phyloP scores from a whole-genome alignment of 331 rosid species.

The Malus hybrid region DNA sequence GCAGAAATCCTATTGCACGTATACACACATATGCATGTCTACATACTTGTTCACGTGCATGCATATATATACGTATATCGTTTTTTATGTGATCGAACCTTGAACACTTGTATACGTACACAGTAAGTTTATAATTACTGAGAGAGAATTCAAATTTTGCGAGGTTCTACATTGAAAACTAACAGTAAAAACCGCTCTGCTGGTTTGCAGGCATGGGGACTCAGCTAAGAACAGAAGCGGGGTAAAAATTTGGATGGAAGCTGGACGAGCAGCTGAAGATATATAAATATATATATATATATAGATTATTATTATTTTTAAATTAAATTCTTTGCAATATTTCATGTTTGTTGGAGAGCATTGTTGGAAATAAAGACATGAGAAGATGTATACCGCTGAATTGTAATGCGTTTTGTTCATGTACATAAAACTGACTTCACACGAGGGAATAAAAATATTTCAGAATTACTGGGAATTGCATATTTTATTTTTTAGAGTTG shows the following conservation, averaged over 20 bases:
- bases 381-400: too few relatives aligned
- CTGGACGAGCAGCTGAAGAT: not conserved
- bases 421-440: conserved; percentile 4
- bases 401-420: not conserved
- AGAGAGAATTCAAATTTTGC: not conserved
- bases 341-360: not conserved
- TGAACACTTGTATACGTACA: not conserved
- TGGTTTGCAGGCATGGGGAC: conserved; percentile 74
- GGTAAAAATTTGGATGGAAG: conserved; percentile 5
- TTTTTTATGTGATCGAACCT: not conserved
- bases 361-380: too few relatives aligned
- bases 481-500: too few relatives aligned
- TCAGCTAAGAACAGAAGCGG: conserved; percentile 32
- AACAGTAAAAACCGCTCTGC: conserved; percentile 1
- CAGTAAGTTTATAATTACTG: not conserved
- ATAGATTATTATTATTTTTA: not conserved
- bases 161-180: not conserved
- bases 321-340: conserved; percentile 3
- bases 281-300: not conserved
- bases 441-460: not conserved
- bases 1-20: not conserved
- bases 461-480: too few relatives aligned
- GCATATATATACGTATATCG: not conserved
- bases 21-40: not conserved
- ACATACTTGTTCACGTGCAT: not conserved